phyloP scores from a whole-genome alignment of 345 rosid genomes.

The Citropsis articulata region DNA sequence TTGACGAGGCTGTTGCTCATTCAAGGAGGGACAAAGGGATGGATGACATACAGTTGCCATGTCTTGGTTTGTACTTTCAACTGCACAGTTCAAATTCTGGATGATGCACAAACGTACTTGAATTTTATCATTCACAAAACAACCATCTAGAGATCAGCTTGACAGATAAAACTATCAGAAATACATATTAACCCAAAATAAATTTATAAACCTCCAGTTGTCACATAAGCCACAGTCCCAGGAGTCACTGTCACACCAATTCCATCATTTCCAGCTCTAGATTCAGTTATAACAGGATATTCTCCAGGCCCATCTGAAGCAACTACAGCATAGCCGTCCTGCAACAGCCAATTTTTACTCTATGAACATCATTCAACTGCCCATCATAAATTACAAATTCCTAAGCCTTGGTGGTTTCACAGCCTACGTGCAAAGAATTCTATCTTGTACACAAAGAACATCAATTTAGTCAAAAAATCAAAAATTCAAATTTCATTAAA shows the following conservation, averaged over 20 bases:
- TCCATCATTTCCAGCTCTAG: constrained; percentile 96
- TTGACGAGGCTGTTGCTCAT: not conserved
- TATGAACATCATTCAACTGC: not conserved
- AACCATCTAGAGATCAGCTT: not conserved
- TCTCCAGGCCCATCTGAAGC: constrained; percentile 96
- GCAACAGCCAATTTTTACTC: constrained; percentile 11
- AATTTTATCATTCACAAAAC: not conserved
- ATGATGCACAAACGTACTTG: not conserved
- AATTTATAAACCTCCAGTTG: constrained; percentile 78
- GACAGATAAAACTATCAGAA: not conserved
- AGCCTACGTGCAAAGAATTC: not conserved
- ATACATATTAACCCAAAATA: not conserved
- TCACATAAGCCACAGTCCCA: constrained; percentile 95
- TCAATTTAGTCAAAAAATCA: not conserved
- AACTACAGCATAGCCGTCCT: constrained; percentile 98
- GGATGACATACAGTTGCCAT: not conserved
- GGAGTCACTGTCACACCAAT: constrained; percentile 73
- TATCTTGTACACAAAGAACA: not conserved
- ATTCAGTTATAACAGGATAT: constrained; percentile 80
- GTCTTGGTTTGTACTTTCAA: not conserved
- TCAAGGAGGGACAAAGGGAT: not conserved
- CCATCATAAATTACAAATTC: not conserved
- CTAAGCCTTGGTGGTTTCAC: not conserved
- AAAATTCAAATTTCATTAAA: not conserved
- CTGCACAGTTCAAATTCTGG: not conserved